Evolutionary conservation across 1,284 basidiomycete species (phyloP), one percentile per base, ranked within the genome.

Genomic region (Ustilago nuda): DNA sequence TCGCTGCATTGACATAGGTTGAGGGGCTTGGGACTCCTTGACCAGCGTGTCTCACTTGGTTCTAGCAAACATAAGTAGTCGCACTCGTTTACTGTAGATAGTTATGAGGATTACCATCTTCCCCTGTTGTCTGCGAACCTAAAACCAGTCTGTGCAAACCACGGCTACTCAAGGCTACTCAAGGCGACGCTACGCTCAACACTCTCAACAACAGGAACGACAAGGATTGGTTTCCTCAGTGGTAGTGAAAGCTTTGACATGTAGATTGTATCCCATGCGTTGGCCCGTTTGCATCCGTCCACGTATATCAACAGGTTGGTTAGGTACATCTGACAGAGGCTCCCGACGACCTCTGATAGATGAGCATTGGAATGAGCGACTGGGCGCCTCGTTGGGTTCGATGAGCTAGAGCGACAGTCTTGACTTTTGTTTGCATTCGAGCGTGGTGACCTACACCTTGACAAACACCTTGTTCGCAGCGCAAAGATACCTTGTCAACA

Each of bases 131-230:
- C 19, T 19, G 19, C 19, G 19, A 19, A 1, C 19, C 19, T 19
- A 23, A 19, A 19, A 45, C 81, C 43, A 69, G 85, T 11, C 62
- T 82, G 27, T 19, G 1, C 19, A 19, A 19, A 19, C 19, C 19
- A 19, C 19, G 19, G 19, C 19, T 19, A 19, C 19, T 19, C 19
- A 19, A 19, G 19, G 19, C 19, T 19, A 19, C 19, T 19, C 19
- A 19, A 19, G 19, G 19, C 19, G 19, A 19, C 19, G 81, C 81
- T 63, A 51, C 59, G 2, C 58, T 54, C 13, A 69, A 75, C 4
- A 66, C 74, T 17, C 67, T 66, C 23, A 57, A 78, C 58, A 75
- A 79, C 61, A 27, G 46, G 50, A 52, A 50, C 2, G 59, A 64
- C 50, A 77, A 66, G 61, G 46, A 71, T 55, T 30, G 33, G 8